Evolutionary conservation across 768 basidiomycete genomes (phyloP), one percentile per base, ranked within the genome.

Genomic region (Termitomyces sp.): DNA sequence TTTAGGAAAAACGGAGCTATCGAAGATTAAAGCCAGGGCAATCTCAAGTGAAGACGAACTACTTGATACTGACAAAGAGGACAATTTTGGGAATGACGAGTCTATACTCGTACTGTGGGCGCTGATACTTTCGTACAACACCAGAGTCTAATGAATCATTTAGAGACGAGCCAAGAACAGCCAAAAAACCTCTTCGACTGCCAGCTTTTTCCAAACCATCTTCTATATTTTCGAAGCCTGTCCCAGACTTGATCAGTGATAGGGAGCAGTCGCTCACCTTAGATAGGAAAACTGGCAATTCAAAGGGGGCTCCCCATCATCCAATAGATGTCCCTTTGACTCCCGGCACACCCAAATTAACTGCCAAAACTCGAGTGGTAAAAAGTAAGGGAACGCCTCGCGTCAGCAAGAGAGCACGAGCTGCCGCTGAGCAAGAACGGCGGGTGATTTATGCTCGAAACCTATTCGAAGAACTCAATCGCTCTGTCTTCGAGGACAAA

Each of bases 381-480:
- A 62, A 54, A 40, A 10, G 46, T 4, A 61, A 50, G 23, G 45
- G 48, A 35, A 44, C 53, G 5, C 56, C 55, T 23, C 59, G 60
- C 21, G 53, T 55, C 52, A 67, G 67, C 19, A 79, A 80, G 69
- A 84, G 80, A 59, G 70, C 72, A 0, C 66, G 68, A 42, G 67
- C 65, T 14, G 71, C 69, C 26, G 76, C 73, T 5, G 78, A 84
- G 52, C 76, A 76, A 50, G 69, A 67, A 30, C 72, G 71, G 43
- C 74, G 76, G 19, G 76, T 75, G 46, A 64, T 64, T 3, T 89
- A 87, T 66, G 86, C 89, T 3, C 68, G 75, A 35, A 62, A 74
- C 26, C 67, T 89, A n/a, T 90, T 88, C 59, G 60, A 67, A 12
- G 81, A 84, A 60, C 72, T 90, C 43, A 90, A 90, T 63, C 64